Evolutionary conservation across 352 stramenopile genomes (phyloP).

Genomic region (Sclerospora graminicola): DNA sequence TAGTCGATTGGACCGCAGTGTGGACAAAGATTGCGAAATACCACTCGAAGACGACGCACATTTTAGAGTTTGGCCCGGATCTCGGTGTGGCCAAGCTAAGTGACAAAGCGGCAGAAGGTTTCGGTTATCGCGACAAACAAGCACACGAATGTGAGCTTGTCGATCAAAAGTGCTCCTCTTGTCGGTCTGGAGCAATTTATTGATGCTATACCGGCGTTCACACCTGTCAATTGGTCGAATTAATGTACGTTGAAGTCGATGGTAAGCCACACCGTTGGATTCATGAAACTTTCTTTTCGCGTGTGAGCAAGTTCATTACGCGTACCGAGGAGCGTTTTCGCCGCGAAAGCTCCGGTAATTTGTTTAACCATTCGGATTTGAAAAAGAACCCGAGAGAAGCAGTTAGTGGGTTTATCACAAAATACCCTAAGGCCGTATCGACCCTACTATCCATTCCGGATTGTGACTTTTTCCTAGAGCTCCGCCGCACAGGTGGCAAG

Average conservation of each 20-base stretch:
- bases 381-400: constrained; percentile 29
- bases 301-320: constrained; percentile 63
- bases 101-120: constrained; percentile 27
- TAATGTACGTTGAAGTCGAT: constrained; percentile 62
- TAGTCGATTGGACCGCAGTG: constrained; percentile 53
- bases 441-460: constrained; percentile 66
- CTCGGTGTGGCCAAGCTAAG: constrained; percentile 46
- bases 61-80: constrained; percentile 71
- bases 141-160: constrained; percentile 20
- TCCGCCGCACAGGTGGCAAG: constrained; percentile 76
- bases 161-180: constrained; percentile 18
- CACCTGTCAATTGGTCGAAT: constrained; percentile 24
- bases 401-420: constrained; percentile 35
- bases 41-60: constrained; percentile 39
- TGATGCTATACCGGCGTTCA: constrained; percentile 7
- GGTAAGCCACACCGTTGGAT: constrained; percentile 60
- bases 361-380: constrained; percentile 40
- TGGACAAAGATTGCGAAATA: constrained; percentile 25
- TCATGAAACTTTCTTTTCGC: constrained; percentile 54
- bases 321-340: constrained; percentile 61
- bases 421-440: constrained; percentile 38
- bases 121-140: constrained; percentile 46
- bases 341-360: constrained; percentile 14
- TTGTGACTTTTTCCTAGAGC: constrained; percentile 72
- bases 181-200: constrained; percentile 36